These are phyloP conservation scores for Heliophila coronopifolia DNA, from an alignment of 441 rosid species.

Conservation along the genomic window DNA sequence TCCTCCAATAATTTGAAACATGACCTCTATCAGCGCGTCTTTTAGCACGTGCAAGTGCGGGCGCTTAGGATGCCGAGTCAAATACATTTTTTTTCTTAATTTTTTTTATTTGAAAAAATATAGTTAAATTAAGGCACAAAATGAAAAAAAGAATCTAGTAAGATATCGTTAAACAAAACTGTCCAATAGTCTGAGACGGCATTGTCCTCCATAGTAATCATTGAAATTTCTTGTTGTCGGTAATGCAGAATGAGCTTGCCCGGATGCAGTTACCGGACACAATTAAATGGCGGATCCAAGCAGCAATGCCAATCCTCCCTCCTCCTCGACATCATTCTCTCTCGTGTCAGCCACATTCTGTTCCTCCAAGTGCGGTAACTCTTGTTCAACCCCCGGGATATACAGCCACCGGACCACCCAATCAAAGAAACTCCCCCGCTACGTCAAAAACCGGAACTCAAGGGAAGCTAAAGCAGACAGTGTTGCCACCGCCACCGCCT, in stretches of 20 bases:
- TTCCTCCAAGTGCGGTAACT: slow-evolving; percentile 52
- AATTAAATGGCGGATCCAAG: slow-evolving; percentile 89
- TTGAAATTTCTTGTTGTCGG: slow-evolving; percentile 8
- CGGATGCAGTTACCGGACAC: slow-evolving; percentile 88
- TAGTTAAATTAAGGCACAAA: no score
- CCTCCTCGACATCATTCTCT: slow-evolving; percentile 53
- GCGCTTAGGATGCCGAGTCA: no score
- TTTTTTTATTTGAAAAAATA: no score
- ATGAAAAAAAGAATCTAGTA: no score
- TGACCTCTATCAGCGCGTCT: no score
- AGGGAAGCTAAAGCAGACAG: slow-evolving; percentile 41
- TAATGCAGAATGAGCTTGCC: slow-evolving; percentile 77
- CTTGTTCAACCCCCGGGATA: slow-evolving; percentile 49
- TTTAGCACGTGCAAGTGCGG: no score
- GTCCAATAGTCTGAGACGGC: no score
- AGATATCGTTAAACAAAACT: no score
- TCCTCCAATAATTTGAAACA: no score
- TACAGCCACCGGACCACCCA: slow-evolving; percentile 30
- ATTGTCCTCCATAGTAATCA: no score
- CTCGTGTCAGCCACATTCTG: slow-evolving; percentile 74
- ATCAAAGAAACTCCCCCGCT: slow-evolving; percentile 37
- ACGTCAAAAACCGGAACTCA: slow-evolving; percentile 39
- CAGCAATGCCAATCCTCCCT: slow-evolving; percentile 77
- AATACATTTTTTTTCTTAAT: no score
- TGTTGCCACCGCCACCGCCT: slow-evolving; percentile 28